Conservation (phyloP, 2,329 filamentous ascomycete genomes). For the Hypoxylon sp. region DNA sequence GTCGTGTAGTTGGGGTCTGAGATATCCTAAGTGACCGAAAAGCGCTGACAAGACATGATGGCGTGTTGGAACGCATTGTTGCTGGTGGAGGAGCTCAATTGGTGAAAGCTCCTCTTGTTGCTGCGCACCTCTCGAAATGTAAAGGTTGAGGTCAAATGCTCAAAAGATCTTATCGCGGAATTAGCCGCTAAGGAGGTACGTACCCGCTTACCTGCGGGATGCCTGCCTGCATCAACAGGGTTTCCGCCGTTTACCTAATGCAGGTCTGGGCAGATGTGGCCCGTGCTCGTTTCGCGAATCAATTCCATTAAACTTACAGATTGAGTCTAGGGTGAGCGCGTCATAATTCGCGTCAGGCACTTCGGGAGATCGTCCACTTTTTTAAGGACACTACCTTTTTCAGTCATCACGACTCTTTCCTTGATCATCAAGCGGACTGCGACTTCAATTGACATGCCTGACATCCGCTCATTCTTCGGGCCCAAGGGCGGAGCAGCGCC, state of each 20-base stretch:
- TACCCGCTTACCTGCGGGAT: constrained; percentile 6
- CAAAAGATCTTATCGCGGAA: constrained; percentile 19
- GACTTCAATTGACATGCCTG: constrained; percentile 72
- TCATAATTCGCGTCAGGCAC: constrained; percentile 42
- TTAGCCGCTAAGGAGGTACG: constrained; percentile 14
- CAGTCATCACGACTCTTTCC: not conserved
- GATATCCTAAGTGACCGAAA: constrained; percentile 65
- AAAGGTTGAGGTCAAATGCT: constrained; percentile 23
- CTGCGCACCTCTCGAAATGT: constrained; percentile 33
- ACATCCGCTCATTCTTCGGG: constrained; percentile 93
- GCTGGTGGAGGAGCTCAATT: constrained; percentile 43
- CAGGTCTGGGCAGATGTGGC: not conserved
- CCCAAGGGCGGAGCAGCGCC: constrained; percentile 75
- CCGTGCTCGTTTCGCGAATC: constrained; percentile 35
- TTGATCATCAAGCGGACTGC: not conserved
- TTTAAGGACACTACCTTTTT: constrained; percentile 5
- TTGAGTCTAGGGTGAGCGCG: constrained; percentile 35
- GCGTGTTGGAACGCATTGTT: constrained; percentile 62
- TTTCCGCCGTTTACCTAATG: not conserved
- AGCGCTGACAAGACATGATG: constrained; percentile 63
- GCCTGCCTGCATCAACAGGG: not conserved
- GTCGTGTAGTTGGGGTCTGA: constrained; percentile 56
- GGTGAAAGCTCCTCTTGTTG: constrained; percentile 17
- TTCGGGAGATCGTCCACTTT: constrained; percentile 18
- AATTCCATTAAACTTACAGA: constrained; percentile 33